These are phyloP conservation scores for Cercospora sp. DNA, from an alignment of 2,329 filamentous ascomycete genomes.

Conservation along the genomic window DNA sequence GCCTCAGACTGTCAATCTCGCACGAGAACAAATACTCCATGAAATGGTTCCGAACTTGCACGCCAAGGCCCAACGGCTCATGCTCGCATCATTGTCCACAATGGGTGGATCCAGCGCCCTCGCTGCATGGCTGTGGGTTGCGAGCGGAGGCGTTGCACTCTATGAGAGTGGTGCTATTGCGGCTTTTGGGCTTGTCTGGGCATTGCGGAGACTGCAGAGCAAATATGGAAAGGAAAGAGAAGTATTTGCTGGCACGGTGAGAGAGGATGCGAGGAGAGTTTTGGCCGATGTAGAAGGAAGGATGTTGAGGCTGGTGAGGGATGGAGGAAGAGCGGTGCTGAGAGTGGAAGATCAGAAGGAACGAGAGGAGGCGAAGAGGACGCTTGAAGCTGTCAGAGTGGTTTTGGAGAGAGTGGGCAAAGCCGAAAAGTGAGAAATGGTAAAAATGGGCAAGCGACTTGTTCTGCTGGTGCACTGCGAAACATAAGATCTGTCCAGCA, in stretches of 20 bases:
- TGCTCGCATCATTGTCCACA: conserved; percentile 73
- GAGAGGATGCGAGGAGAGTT: conserved; percentile 59
- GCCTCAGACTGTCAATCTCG: conserved; percentile 72
- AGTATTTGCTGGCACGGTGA: conserved; percentile 54
- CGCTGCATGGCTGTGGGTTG: conserved; percentile 57
- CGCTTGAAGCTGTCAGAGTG: conserved; percentile 19
- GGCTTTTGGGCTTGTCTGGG: conserved; percentile 59
- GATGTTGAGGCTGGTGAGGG: conserved; percentile 49
- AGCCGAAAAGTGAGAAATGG: background rate
- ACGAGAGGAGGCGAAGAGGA: conserved; percentile 46
- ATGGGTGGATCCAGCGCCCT: conserved; percentile 59
- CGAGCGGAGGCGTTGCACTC: conserved; percentile 51
- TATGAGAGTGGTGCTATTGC: conserved; percentile 62
- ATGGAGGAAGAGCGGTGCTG: conserved; percentile 44
- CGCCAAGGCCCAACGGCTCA: conserved; percentile 49
- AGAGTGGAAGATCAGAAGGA: conserved; percentile 40
- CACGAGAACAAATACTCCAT: conserved; percentile 55
- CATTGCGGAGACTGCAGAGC: conserved; percentile 58
- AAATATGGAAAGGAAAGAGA: conserved; percentile 57
- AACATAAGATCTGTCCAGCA: background rate
- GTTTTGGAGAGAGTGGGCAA: background rate
- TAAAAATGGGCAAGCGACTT: background rate
- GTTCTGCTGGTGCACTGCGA: too few species aligned
- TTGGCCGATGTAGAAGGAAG: conserved; percentile 55
- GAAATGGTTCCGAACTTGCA: conserved; percentile 48